phyloP scores from a whole-genome alignment of 2,329 filamentous ascomycete genomes.

The Aspergillus luchuensis region DNA sequence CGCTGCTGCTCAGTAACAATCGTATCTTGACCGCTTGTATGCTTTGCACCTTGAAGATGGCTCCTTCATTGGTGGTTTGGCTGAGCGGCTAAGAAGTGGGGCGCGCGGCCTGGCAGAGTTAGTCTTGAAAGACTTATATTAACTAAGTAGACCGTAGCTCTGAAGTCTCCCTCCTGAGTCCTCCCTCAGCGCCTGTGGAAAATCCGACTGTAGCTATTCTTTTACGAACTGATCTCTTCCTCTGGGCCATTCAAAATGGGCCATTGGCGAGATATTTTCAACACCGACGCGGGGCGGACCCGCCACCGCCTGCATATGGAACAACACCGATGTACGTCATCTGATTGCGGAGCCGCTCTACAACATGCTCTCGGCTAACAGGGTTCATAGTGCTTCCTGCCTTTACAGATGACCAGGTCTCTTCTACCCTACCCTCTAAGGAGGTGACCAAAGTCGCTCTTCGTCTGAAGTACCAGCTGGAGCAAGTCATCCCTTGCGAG shows the following conservation, averaged over 20 bases:
- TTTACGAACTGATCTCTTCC: not conserved
- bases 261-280: slow-evolving; percentile 41
- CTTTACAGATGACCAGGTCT: slow-evolving; percentile 39
- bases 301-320: slow-evolving; percentile 40
- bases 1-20: not conserved
- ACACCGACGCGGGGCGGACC: slow-evolving; percentile 28
- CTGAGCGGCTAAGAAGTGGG: slow-evolving; percentile 2
- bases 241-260: slow-evolving; percentile 34
- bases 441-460: slow-evolving; percentile 90
- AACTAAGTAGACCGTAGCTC: not conserved
- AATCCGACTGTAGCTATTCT: not conserved
- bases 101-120: slow-evolving; percentile 1
- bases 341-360: slow-evolving; percentile 5
- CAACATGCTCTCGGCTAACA: slow-evolving; percentile 17
- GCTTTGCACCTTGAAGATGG: not conserved
- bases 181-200: not conserved
- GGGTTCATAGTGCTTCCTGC: slow-evolving; percentile 45
- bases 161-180: not conserved
- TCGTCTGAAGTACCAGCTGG: slow-evolving; percentile 85
- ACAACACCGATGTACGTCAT: slow-evolving; percentile 45
- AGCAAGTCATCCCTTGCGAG: slow-evolving; percentile 87
- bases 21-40: not conserved
- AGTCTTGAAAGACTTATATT: not conserved
- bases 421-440: slow-evolving; percentile 70
- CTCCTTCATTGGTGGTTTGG: not conserved